Evolutionary conservation across 2,329 filamentous ascomycete genomes (phyloP).

Genomic region (Calonectria naviculata): DNA sequence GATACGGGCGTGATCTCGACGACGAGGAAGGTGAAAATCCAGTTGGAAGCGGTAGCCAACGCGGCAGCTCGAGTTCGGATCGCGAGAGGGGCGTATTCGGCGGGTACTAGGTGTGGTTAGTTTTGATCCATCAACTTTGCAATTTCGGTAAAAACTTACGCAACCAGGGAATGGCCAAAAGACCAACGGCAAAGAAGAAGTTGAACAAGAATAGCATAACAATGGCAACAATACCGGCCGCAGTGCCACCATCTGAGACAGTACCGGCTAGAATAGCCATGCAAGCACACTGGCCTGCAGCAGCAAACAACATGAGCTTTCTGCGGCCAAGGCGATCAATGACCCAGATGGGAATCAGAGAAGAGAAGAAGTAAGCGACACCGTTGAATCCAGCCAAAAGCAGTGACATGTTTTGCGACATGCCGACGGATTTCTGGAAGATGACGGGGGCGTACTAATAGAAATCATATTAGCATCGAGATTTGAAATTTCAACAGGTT

Average conservation of each 20-base stretch:
- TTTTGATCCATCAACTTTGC: background rate
- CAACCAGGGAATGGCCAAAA: constrained; percentile 52
- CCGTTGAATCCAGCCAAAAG: constrained; percentile 65
- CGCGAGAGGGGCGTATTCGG: constrained; percentile 55
- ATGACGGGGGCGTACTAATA: constrained; percentile 52
- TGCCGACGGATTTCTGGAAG: constrained; percentile 56
- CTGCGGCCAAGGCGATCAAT: constrained; percentile 61
- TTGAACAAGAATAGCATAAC: constrained; percentile 58
- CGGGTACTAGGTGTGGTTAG: constrained; percentile 45
- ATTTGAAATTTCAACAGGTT: background rate
- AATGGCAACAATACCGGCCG: constrained; percentile 54
- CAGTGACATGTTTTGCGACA: constrained; percentile 56
- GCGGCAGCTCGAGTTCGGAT: constrained; percentile 52
- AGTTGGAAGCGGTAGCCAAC: constrained; percentile 52
- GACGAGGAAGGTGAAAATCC: constrained; percentile 50
- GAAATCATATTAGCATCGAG: constrained; percentile 16
- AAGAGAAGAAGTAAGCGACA: constrained; percentile 47
- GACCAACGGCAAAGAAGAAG: constrained; percentile 54
- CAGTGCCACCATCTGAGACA: constrained; percentile 49
- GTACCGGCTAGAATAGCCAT: constrained; percentile 60
- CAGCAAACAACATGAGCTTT: constrained; percentile 67
- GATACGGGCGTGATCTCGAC: constrained; percentile 52
- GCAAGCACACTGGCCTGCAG: constrained; percentile 49
- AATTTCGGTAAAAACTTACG: constrained; percentile 25
- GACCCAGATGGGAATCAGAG: constrained; percentile 47